These are phyloP conservation scores for Quercus agrifolia DNA, from an alignment of 306 rosid species.

Conservation along the genomic window DNA sequence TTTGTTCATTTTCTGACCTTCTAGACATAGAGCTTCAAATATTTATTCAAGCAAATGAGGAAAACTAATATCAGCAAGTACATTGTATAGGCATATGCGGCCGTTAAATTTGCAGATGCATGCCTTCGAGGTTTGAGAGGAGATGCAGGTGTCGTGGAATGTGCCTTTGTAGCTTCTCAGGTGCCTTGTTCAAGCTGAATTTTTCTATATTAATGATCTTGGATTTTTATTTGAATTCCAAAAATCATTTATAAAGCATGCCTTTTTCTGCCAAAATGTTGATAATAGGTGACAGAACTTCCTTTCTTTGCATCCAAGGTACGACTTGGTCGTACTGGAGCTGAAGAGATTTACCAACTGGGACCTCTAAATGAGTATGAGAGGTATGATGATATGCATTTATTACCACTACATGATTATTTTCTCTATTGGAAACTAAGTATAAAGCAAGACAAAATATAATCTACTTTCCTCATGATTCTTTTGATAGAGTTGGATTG, in stretches of 20 bases:
- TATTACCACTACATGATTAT: too few species aligned
- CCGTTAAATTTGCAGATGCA: conserved; percentile 75
- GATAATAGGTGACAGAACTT: conserved; percentile 75
- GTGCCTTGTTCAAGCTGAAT: conserved; percentile 9
- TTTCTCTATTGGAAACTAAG: too few species aligned
- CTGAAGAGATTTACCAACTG: conserved; percentile 65
- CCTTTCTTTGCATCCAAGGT: conserved; percentile 90
- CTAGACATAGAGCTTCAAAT: too few species aligned
- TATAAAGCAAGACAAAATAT: too few species aligned
- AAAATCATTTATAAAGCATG: background rate
- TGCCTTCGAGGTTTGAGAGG: conserved; percentile 85
- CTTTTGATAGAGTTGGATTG: conserved; percentile 45
- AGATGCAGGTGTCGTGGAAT: conserved; percentile 72
- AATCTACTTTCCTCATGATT: too few species aligned
- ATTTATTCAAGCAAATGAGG: too few species aligned
- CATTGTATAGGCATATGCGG: conserved; percentile 75
- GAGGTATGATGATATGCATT: conserved; percentile 42
- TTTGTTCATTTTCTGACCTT: too few species aligned
- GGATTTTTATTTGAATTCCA: background rate
- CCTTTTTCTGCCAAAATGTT: background rate
- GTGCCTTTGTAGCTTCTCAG: conserved; percentile 80
- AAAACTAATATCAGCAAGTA: too few species aligned
- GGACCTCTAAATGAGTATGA: conserved; percentile 87
- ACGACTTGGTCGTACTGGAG: conserved; percentile 79
- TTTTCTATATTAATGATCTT: background rate